These are phyloP conservation scores for Lentinula sp. DNA, from an alignment of 768 basidiomycete genomes.

Conservation along the genomic window DNA sequence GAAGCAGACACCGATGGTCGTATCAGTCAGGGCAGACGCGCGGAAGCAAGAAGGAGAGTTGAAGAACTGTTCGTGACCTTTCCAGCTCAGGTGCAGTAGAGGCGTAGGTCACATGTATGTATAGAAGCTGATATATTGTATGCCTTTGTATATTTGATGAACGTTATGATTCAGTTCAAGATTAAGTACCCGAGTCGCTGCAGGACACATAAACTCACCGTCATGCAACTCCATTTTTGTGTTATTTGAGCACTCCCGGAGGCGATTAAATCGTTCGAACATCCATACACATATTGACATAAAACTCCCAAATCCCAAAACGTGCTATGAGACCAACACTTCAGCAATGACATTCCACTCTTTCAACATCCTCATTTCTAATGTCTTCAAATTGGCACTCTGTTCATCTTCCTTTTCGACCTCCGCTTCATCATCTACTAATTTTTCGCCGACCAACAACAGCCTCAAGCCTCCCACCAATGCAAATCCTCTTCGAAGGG, in stretches of 20 bases:
- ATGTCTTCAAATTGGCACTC: no score
- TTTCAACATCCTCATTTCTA: constrained; percentile 45
- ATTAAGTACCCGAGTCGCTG: no score
- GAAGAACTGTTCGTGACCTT: background rate
- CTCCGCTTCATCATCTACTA: constrained; percentile 33
- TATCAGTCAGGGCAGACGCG: background rate
- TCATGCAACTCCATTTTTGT: no score
- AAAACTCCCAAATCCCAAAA: background rate
- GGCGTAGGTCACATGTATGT: background rate
- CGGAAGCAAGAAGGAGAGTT: background rate
- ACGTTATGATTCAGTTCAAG: background rate
- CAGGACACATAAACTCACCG: background rate
- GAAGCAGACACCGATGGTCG: background rate
- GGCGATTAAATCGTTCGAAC: no score
- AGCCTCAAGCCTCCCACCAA: constrained; percentile 68
- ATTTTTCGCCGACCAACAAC: constrained; percentile 52
- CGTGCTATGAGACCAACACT: constrained; percentile 46
- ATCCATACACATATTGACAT: no score
- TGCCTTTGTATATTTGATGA: background rate
- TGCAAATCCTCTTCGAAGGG: constrained; percentile 52
- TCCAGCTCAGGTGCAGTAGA: background rate
- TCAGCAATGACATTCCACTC: constrained; percentile 73
- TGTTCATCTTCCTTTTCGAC: no score
- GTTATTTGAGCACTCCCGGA: no score
- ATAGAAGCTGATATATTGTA: background rate